Base-by-base conservation (phyloP, 768 basidiomycete genomes). In the Boletus barrowsii region DNA sequence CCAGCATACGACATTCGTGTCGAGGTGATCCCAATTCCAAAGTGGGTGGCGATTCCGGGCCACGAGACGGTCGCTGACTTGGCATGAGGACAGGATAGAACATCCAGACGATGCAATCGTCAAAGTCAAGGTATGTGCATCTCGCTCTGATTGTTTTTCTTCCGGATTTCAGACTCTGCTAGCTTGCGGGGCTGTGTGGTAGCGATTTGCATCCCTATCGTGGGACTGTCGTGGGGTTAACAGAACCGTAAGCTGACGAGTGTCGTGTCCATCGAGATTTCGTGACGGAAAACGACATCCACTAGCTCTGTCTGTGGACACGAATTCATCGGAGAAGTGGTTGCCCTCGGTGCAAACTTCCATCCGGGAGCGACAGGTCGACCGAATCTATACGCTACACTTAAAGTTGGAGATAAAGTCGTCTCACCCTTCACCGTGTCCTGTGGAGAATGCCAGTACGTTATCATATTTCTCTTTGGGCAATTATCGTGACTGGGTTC, bases 361-460 rank as follows among this genome's bases (percentile, higher is more conserved):
- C 73, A 73, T 5, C 60, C 70, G 8, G 68, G 66, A 9, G 68
- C 62, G 5, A 58, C 73, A 41, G 82, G 77, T 42, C 76, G 89
- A 44, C 87, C 89, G 1, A 63, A 67, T 24, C 72, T 89, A 17
- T 90, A 91, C 57, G 74, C 83, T 0, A 80, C 72, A 22, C 75
- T 92, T 49, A 81, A 77, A 51, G 68, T 88, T 7, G 89, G 88
- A 6, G 86, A 92, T 65, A 87, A 83, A 62, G 86, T 92, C 14
- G 83, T 92, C 22, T 83, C 88, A 1, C 87, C 90, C 3, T 92
- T 91, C 69, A 88, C 88, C 0, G 77, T 80, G n/a, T 88, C 82
- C 46, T 93, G 90, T 59, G 86, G 84, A n/a, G 88, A 91, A 64
- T 93, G 90, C 79, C 81, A 85, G 89, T 92, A 55, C 63, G 83